Evolutionary conservation across 1,139 yeast genomes (phyloP), one percentile per base, ranked within the genome.

Genomic region (Kodamaea plutei): DNA sequence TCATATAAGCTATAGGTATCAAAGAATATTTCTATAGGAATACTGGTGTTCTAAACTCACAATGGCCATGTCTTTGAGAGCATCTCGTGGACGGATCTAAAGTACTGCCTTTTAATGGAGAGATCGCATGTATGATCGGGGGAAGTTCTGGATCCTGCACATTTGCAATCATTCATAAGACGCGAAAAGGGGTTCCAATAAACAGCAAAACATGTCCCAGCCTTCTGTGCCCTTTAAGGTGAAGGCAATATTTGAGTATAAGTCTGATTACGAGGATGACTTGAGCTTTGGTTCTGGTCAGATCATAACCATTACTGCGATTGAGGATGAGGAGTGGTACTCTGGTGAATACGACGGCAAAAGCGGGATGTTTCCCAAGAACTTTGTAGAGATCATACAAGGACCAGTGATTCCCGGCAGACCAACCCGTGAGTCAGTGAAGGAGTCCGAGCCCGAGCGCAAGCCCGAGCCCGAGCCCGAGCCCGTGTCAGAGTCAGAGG

Each of bases 251-350:
- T 84, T 67, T 48, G 83, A 80, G 34, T 85, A 85, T 60, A 62
- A 68, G 38, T 83, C 95, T 6, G 94, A 82, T 24, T 83, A 73
- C 45, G 88, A 80, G 19, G 97, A 88, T 50, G 98, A 91, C 56
- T 70, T 91, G 52, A 64, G 73, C 22, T 88, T 91, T 45, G 55
- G 57, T 1, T 73, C 65, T 5, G 91, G 84, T 12, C 87, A 83
- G 51, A 44, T 72, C 26, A 81, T 91, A 39, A 73, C 77, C 5
- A 96, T 91, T 13, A 76, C 79, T 3, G 76, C 73, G 17, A 66
- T 84, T 37, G 95, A 87, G 47, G 96, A 88, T 50, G 94, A 76
- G 6, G 96, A 89, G 42, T 91, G 98, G 98, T 83, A 74, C 50
- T 64, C 73, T 25, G 98, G 98, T 2, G 62, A 68, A 9, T 80